These are phyloP conservation scores for Datisca glomerata DNA, from an alignment of 306 rosid species.

Conservation along the genomic window DNA sequence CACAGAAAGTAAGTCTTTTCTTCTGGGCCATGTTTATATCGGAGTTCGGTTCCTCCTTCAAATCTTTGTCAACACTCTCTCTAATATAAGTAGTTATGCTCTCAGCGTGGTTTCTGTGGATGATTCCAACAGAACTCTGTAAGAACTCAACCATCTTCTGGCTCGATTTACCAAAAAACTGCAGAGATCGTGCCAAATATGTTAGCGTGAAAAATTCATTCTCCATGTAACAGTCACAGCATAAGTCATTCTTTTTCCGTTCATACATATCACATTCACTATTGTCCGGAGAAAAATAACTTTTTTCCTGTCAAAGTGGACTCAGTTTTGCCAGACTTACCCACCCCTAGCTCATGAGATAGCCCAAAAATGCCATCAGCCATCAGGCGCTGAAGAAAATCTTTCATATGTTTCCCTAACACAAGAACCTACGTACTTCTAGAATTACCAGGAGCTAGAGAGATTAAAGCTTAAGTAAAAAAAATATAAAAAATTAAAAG, in stretches of 20 bases:
- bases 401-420: too few species aligned
- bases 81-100: slow-evolving; percentile 81
- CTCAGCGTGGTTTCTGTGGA: slow-evolving; percentile 93
- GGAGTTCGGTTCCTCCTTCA: slow-evolving; percentile 40
- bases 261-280: background rate
- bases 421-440: background rate
- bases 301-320: too few species aligned
- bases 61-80: slow-evolving; percentile 79
- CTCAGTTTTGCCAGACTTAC: too few species aligned
- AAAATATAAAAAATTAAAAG: background rate
- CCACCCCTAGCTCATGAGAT: too few species aligned
- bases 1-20: slow-evolving; percentile 78
- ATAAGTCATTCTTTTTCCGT: background rate
- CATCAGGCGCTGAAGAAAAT: too few species aligned
- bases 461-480: background rate
- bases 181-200: slow-evolving; percentile 17
- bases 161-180: slow-evolving; percentile 80
- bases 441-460: background rate
- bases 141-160: slow-evolving; percentile 86
- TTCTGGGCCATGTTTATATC: slow-evolving; percentile 31
- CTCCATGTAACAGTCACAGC: background rate
- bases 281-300: too few species aligned
- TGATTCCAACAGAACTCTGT: slow-evolving; percentile 85
- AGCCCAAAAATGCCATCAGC: too few species aligned
- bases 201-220: slow-evolving; percentile 5